Conservation (phyloP, 441 rosid genomes). For the Metrosideros polymorpha region DNA sequence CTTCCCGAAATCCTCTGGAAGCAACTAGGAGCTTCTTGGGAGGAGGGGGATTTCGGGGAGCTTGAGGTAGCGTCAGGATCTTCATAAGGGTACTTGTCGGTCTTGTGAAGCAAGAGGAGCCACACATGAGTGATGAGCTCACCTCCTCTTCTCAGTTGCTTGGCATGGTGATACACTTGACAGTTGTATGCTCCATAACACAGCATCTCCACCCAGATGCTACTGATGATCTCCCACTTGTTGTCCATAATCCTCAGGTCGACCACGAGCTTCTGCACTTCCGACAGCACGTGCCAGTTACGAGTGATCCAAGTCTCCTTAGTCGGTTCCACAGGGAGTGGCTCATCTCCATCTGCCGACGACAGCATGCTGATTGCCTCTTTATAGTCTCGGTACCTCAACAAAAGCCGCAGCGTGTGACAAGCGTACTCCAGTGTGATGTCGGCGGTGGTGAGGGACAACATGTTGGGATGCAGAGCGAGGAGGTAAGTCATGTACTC, state of each 20-base stretch:
- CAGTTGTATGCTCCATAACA: background rate
- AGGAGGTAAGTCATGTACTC: background rate
- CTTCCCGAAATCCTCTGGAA: background rate
- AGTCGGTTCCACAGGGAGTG: too few species aligned
- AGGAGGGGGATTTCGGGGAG: background rate
- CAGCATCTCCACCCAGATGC: background rate
- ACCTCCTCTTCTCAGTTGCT: background rate
- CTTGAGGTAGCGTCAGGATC: background rate
- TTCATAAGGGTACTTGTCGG: background rate
- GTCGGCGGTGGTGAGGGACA: background rate
- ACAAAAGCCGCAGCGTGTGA: background rate
- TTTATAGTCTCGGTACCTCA: too few species aligned
- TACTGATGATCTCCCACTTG: background rate
- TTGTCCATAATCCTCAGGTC: background rate
- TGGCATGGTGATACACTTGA: background rate
- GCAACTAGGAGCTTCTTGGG: background rate
- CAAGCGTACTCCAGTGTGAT: background rate
- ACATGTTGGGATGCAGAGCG: background rate
- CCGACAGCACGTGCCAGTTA: background rate
- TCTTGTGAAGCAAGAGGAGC: background rate
- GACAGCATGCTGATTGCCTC: too few species aligned
- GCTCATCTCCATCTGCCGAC: too few species aligned
- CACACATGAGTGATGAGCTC: conserved; percentile 1
- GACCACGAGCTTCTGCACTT: background rate
- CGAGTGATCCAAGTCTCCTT: background rate